Evolutionary conservation across 1,284 basidiomycete genomes (phyloP).

Genomic region (Melampsora abietis-canadensis): DNA sequence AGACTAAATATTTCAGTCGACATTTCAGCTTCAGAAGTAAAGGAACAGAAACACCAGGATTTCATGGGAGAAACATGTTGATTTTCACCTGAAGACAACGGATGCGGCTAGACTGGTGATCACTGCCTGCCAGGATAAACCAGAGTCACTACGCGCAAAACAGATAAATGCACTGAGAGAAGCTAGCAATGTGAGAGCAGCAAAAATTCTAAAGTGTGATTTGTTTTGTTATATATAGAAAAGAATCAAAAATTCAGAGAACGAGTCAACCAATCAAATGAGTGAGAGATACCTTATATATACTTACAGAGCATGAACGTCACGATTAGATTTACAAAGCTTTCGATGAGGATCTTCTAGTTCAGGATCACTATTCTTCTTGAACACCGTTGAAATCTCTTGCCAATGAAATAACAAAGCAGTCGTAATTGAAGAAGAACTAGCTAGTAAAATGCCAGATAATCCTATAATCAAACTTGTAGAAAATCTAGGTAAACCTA

Average conservation of each 20-base stretch:
- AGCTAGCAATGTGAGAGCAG: neutral
- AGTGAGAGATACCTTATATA: too few relatives aligned
- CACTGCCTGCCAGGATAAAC: neutral
- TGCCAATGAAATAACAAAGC: conserved; percentile 20
- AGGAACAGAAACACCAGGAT: neutral
- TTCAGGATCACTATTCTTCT: neutral
- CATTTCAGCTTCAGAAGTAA: neutral
- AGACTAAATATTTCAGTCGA: neutral
- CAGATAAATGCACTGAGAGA: neutral
- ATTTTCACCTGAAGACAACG: neutral
- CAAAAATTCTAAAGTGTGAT: neutral
- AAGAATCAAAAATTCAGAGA: neutral
- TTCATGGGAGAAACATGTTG: neutral
- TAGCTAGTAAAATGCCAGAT: conserved; percentile 19
- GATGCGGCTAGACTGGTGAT: neutral
- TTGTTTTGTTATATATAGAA: too few relatives aligned
- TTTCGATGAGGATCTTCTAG: conserved; percentile 32
- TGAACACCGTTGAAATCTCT: conserved; percentile 9
- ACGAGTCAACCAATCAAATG: too few relatives aligned
- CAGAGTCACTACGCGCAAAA: neutral
- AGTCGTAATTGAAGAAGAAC: conserved; percentile 23
- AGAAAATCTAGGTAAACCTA: conserved; percentile 38
- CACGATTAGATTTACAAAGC: conserved; percentile 23
- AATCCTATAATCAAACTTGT: conserved; percentile 29
- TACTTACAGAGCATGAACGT: conserved; percentile 30